Percentiles rank a stretch among this genome's conserved stretches.
Conservation (phyloP, 352 stramenopile species). For the Heterotrichella gracilis region DNA sequence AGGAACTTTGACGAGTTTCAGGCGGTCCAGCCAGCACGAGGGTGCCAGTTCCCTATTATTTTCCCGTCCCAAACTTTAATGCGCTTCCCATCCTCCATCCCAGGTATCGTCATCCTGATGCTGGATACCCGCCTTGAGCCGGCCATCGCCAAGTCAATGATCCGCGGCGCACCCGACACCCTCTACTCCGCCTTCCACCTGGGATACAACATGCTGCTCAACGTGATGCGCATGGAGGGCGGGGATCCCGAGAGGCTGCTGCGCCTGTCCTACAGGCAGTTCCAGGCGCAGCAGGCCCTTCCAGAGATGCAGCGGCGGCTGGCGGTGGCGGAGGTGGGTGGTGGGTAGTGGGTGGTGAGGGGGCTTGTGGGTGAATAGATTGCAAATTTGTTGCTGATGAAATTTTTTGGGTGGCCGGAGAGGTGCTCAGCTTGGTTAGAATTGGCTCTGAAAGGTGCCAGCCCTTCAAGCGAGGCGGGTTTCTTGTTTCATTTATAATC, state of each 20-base stretch:
- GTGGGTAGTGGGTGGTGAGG: too few relatives aligned
- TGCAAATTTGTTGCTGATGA: too few relatives aligned
- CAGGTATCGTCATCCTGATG: slow-evolving; percentile 93
- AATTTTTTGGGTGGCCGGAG: too few relatives aligned
- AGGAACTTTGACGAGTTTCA: too few relatives aligned
- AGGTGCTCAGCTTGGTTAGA: slow-evolving; percentile 21
- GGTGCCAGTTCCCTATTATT: too few relatives aligned
- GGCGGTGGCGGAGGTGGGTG: too few relatives aligned
- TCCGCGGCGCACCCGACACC: slow-evolving; percentile 43
- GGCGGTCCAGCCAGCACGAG: too few relatives aligned
- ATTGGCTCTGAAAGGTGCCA: slow-evolving; percentile 22
- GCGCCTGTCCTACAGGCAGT: slow-evolving; percentile 77
- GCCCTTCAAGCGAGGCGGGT: too few relatives aligned
- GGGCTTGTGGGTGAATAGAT: too few relatives aligned
- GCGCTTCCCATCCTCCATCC: too few relatives aligned
- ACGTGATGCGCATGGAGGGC: slow-evolving; percentile 87
- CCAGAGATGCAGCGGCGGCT: slow-evolving; percentile 37
- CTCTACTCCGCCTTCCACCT: slow-evolving; percentile 72
- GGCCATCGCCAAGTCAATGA: slow-evolving; percentile 28
- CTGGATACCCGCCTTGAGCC: slow-evolving; percentile 94
- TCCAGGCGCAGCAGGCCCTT: slow-evolving; percentile 42
- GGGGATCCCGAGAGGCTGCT: slow-evolving; percentile 83
- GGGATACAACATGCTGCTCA: slow-evolving; percentile 98
- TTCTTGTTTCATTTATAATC: too few relatives aligned
- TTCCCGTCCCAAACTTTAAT: too few relatives aligned